A percentile compares a stretch with the other conserved stretches of the same genome.
phyloP scores from a whole-genome alignment of 192 early-diverging fungal genomes.

The Coemansia sp. region DNA sequence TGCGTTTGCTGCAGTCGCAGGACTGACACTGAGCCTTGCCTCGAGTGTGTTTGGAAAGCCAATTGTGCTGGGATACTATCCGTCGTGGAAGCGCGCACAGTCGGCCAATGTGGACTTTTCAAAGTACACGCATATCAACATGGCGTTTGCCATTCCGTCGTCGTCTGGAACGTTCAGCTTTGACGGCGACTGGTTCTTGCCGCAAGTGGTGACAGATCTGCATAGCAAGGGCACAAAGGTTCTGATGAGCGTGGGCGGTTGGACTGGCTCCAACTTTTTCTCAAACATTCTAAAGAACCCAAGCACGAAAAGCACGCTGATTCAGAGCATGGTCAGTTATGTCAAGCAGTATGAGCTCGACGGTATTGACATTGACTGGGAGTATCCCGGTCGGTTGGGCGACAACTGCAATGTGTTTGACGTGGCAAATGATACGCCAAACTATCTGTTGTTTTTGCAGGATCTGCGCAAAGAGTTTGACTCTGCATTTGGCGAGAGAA shows the following conservation, averaged over 20 bases:
- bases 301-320: conserved; percentile 54
- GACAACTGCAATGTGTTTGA: conserved; percentile 52
- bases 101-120: conserved; percentile 25
- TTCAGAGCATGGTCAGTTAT: conserved; percentile 61
- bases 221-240: conserved; percentile 62
- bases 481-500: conserved; percentile 18
- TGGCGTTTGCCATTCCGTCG: conserved; percentile 59
- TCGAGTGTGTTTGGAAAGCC: conserved; percentile 36
- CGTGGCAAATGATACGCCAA: conserved; percentile 59
- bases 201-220: conserved; percentile 49
- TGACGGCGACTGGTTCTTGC: conserved; percentile 39
- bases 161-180: conserved; percentile 41
- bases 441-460: conserved; percentile 62
- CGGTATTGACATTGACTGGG: conserved; percentile 73
- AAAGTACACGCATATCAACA: conserved; percentile 70
- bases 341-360: conserved; percentile 57
- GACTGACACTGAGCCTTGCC: conserved; percentile 27
- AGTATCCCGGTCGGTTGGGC: conserved; percentile 62
- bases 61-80: conserved; percentile 43
- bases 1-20: conserved; percentile 20
- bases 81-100: conserved; percentile 39
- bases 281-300: conserved; percentile 56
- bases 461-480: conserved; percentile 52
- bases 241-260: conserved; percentile 66
- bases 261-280: conserved; percentile 70